Base-by-base conservation (phyloP, 2,329 filamentous ascomycete genomes). In the Colletotrichum horii region DNA sequence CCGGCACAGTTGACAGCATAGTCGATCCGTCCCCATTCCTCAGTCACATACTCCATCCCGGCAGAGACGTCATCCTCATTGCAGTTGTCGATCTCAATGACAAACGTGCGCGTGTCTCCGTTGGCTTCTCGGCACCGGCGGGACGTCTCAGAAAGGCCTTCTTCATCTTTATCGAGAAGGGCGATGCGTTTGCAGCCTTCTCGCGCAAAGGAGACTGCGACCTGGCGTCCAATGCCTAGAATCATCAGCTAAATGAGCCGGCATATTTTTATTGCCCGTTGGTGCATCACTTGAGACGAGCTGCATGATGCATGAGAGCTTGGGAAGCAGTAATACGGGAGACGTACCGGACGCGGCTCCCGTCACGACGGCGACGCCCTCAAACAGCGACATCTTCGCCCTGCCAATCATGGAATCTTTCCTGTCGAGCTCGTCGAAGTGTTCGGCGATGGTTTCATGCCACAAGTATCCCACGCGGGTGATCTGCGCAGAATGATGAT, bases 1-100 rank as follows among this genome's bases (percentile, higher is more conserved):
- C 83, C 86, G 28, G 87, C 87, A 73, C 82, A 84, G 79, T 89
- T 88, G 43, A 87, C 83, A 22, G 84, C 85, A 79, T 89, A 89
- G 79, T 89, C 87, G 19, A 89, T 82, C 6, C 86, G 80, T 0
- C 84, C 84, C 70, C 85, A 87, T 16, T 79, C 77, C 3, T 78
- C 74, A 6, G 86, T 81, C 4, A 82, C 80, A 6, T 66, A 77
- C 6, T 81, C 80, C 66, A 88, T 79, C 12, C 84, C 80, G 5
- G 68, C 68, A 6, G 83, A 75, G 11, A 88, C 80, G 6, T 85
- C 79, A 2, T 79, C 78, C 32, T 84, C 83, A 16, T 82, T 77
- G 6, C 83, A 78, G 32, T 86, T 82, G 77, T 89, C 85, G 2
- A 83, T 82, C 15, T 78, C 70, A 12, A 81, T 78, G 28, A 70